Percentiles rank a stretch among this genome's conserved stretches.
Conservation (phyloP, 2,329 filamentous ascomycete species). For the Huntiella moniliformis region DNA sequence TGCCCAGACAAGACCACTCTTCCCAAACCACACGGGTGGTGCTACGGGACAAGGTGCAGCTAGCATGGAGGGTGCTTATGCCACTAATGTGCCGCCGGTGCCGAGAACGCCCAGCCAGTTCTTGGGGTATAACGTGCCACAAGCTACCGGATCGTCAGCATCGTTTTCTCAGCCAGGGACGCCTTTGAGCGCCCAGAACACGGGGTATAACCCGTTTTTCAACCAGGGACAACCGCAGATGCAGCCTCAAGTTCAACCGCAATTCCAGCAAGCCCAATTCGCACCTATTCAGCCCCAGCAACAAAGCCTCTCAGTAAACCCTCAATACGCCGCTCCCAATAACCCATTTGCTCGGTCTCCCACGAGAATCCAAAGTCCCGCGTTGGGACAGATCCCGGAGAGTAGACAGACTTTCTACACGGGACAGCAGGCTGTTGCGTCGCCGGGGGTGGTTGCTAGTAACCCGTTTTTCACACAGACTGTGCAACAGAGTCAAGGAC, state of each 20-base stretch:
- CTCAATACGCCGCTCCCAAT: slow-evolving; percentile 20
- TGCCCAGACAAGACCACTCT: slow-evolving; percentile 36
- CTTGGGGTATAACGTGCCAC: slow-evolving; percentile 16
- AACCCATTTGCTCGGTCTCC: slow-evolving; percentile 34
- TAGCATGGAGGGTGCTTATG: slow-evolving; percentile 3
- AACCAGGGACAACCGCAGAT: slow-evolving; percentile 18
- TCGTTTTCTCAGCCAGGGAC: slow-evolving; percentile 9
- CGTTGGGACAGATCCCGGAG: slow-evolving; percentile 33
- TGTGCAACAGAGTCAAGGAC: too few relatives aligned
- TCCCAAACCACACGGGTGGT: slow-evolving; percentile 59
- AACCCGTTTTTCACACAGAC: slow-evolving; percentile 22
- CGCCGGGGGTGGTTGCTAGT: slow-evolving; percentile 3
- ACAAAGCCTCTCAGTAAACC: slow-evolving; percentile 24
- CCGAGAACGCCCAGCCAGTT: slow-evolving; percentile 39
- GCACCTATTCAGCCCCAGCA: slow-evolving; percentile 13
- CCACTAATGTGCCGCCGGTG: slow-evolving; percentile 44
- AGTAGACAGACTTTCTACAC: slow-evolving; percentile 25
- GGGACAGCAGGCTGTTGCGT: slow-evolving; percentile 11
- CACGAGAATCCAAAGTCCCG: slow-evolving; percentile 29
- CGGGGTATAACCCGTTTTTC: slow-evolving; percentile 9
- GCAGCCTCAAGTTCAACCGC: slow-evolving; percentile 15
- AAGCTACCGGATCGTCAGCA: slow-evolving; percentile 12
- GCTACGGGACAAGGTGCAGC: slow-evolving; percentile 22
- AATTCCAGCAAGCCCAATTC: slow-evolving; percentile 7
- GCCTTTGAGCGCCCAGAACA: slow-evolving; percentile 8